These are phyloP conservation scores for Sanguinoderma infundibulare DNA, from an alignment of 1,284 basidiomycete genomes.

Conservation along the genomic window DNA sequence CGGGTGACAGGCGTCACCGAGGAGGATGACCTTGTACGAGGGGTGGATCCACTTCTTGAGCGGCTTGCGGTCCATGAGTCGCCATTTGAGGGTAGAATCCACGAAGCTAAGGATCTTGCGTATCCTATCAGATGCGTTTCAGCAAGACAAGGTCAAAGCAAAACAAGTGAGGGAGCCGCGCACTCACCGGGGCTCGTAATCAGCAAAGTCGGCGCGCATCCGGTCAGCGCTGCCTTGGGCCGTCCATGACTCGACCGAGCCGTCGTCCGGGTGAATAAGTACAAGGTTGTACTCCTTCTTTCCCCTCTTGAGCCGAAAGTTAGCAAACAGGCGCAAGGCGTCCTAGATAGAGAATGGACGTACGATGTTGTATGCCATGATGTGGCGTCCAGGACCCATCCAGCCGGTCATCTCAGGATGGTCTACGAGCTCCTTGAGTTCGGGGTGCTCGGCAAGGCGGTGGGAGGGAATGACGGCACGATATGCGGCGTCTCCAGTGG, in stretches of 20 bases:
- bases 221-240: slow-evolving; percentile 48
- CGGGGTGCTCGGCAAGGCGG: slow-evolving; percentile 51
- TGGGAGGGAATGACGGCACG: slow-evolving; percentile 52
- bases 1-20: slow-evolving; percentile 57
- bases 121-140: slow-evolving; percentile 34
- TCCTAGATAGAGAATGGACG: slow-evolving; percentile 17
- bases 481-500: slow-evolving; percentile 60
- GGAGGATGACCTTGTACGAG: slow-evolving; percentile 41
- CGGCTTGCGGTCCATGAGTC: slow-evolving; percentile 47
- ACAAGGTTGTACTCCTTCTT: slow-evolving; percentile 49
- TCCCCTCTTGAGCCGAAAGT: slow-evolving; percentile 34
- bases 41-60: slow-evolving; percentile 46
- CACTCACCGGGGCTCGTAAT: slow-evolving; percentile 48
- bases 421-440: slow-evolving; percentile 46
- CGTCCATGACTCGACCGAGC: slow-evolving; percentile 50
- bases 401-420: slow-evolving; percentile 47
- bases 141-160: neutral
- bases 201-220: slow-evolving; percentile 48
- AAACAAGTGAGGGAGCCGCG: neutral
- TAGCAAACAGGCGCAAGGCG: neutral
- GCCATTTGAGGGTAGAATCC: slow-evolving; percentile 48
- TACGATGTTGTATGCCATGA: slow-evolving; percentile 50
- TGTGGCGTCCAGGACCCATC: slow-evolving; percentile 46
- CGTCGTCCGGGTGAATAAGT: slow-evolving; percentile 47
- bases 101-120: slow-evolving; percentile 45